These are phyloP conservation scores for Skeletonema costatum DNA, from an alignment of 108 stramenopile genomes.

Conservation along the genomic window DNA sequence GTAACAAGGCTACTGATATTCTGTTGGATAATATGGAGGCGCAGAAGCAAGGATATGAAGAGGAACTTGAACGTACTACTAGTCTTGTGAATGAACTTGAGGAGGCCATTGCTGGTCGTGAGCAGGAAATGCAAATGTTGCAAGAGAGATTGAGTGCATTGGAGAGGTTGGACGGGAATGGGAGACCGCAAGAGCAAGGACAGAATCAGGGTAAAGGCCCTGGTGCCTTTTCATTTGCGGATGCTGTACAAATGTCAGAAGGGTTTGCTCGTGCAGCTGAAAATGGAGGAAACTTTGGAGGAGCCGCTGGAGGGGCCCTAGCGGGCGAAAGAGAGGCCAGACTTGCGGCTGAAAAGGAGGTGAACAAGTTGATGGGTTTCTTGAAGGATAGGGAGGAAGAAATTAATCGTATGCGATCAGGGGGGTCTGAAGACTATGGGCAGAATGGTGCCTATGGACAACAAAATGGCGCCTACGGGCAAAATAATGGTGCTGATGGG, in stretches of 20 bases:
- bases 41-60: constrained; percentile 41
- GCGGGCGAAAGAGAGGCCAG: constrained; percentile 8
- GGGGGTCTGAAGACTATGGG: background rate
- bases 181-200: constrained; percentile 23
- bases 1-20: constrained; percentile 48
- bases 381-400: constrained; percentile 23
- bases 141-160: constrained; percentile 25
- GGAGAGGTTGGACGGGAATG: constrained; percentile 22
- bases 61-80: constrained; percentile 32
- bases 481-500: background rate
- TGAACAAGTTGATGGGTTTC: constrained; percentile 9
- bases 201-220: background rate
- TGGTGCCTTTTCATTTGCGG: constrained; percentile 5
- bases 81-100: constrained; percentile 37
- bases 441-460: background rate
- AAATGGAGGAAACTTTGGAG: background rate
- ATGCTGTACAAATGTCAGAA: constrained; percentile 18
- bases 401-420: constrained; percentile 7
- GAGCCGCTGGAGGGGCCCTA: background rate
- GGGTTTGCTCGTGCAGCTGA: background rate
- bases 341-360: constrained; percentile 2
- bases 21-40: constrained; percentile 39
- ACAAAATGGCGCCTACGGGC: too few species aligned
- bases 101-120: constrained; percentile 29
- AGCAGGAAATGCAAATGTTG: constrained; percentile 35